Base-by-base conservation (phyloP, 1,284 basidiomycete species). In the Boletus hoseneyae region DNA sequence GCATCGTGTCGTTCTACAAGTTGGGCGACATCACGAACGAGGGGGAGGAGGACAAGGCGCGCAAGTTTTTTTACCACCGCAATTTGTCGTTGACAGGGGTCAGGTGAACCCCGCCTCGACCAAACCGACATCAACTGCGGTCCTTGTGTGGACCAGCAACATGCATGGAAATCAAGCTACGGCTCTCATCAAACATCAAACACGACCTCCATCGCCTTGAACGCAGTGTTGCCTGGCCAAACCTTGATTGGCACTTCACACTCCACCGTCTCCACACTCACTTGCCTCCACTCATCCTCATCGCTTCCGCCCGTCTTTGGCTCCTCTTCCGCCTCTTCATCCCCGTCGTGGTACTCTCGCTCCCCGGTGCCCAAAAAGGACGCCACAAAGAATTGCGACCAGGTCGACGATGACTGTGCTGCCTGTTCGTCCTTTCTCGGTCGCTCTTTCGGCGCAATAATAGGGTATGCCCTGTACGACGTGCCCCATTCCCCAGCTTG, bases 181-280 rank as follows among this genome's bases (percentile, higher is more conserved):
- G 21, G 21, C n/a, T n/a, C n/a, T n/a, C n/a, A n/a, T 71, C 64
- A 87, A n/a, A 88, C 82, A 62, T 87, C 83, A 64, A 90, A 90
- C 30, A 87, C 79, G 13, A 88, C 81, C 55, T 88, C 83, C 58
- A 79, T 73, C n/a, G 89, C 83, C 67, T 82, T 83, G 70, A 91
- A 94, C 45, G 87, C 88, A 8, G 93, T 94, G 68, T 93, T 93
- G 23, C 90, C 90, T 13, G 93, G 85, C 76, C 88, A 90, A 4
- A 95, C 87, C 58, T 72, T 82, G 50, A 97, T 82, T n/a, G 91
- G 91, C 42, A 97, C 85, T 67, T 91, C 87, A 60, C 93, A 95
- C 65, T 95, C 92, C 16, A 97, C 90, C 52, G 84, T 88, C 74
- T 95, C 90, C 21, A 85, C 75, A 61, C 70, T 73, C 16, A 85